A percentile compares a stretch with the other conserved stretches of the same genome.
Evolutionary conservation across 805 yeast genomes (phyloP).

Genomic region (Priceomyces castillae): DNA sequence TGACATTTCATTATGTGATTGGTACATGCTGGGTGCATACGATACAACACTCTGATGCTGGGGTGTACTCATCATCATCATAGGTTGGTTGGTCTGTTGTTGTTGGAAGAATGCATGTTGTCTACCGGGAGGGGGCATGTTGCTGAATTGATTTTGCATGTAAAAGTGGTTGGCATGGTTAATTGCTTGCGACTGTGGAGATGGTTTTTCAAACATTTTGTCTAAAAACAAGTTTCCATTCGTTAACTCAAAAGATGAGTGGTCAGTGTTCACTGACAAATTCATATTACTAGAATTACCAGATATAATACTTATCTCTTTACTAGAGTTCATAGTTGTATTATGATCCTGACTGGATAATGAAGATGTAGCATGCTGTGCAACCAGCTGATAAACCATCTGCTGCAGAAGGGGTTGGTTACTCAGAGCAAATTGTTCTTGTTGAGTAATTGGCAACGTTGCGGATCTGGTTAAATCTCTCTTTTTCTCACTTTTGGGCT

Average conservation of each 20-base stretch:
- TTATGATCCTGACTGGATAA: conserved; percentile 12
- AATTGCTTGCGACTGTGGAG: conserved; percentile 26
- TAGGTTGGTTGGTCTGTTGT: conserved; percentile 13
- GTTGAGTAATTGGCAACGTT: conserved; percentile 1
- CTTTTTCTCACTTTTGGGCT: background rate
- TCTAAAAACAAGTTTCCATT: conserved; percentile 40
- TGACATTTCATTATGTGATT: conserved; percentile 14
- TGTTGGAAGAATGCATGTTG: conserved; percentile 14
- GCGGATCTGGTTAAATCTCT: background rate
- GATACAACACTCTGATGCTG: conserved; percentile 32
- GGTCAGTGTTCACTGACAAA: conserved; percentile 33
- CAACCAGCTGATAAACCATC: conserved; percentile 2
- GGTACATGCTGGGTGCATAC: conserved; percentile 19
- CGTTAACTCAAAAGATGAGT: conserved; percentile 41
- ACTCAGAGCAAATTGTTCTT: background rate
- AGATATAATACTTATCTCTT: conserved; percentile 29
- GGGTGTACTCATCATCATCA: conserved; percentile 46
- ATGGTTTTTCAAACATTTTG: conserved; percentile 38
- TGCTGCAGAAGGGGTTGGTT: conserved; percentile 2
- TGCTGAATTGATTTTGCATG: conserved; percentile 11
- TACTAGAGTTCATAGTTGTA: conserved; percentile 14
- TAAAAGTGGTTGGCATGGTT: conserved; percentile 16
- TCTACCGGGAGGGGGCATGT: conserved; percentile 34
- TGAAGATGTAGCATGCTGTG: conserved; percentile 2
- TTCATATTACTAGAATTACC: conserved; percentile 29